These are phyloP conservation scores for Magnusiomyces tetraspermus DNA, from an alignment of 1,139 yeast species.

Conservation along the genomic window DNA sequence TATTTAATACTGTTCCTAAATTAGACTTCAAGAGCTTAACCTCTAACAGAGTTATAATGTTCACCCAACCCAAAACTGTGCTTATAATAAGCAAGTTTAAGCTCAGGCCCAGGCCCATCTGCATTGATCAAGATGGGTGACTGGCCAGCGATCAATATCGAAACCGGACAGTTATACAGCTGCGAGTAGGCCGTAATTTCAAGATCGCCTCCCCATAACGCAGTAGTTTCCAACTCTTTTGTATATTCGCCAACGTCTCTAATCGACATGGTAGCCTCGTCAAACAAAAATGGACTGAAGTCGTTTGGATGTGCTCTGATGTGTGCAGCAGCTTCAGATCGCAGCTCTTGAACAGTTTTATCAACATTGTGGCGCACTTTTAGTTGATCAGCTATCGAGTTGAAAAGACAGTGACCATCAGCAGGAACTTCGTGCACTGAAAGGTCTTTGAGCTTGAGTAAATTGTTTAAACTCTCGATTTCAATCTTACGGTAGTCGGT, in stretches of 20 bases:
- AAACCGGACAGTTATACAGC: conserved; percentile 59
- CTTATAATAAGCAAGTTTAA: conserved; percentile 71
- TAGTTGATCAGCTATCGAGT: conserved; percentile 75
- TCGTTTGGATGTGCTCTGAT: conserved; percentile 57
- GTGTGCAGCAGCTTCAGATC: conserved; percentile 57
- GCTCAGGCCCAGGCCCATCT: conserved; percentile 36
- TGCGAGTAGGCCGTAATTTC: conserved; percentile 75
- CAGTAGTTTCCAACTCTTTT: conserved; percentile 54
- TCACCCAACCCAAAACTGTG: conserved; percentile 88
- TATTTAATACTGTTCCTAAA: too few relatives aligned
- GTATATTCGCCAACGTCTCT: conserved; percentile 64
- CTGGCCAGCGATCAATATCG: conserved; percentile 68
- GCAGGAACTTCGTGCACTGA: conserved; percentile 54
- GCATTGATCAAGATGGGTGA: conserved; percentile 54
- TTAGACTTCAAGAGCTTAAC: too few relatives aligned
- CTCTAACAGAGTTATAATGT: conserved; percentile 81
- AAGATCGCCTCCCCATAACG: conserved; percentile 95
- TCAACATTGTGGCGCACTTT: conserved; percentile 39
- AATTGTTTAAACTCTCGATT: conserved; percentile 47
- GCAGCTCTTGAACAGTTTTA: conserved; percentile 43
- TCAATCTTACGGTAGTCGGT: conserved; percentile 68
- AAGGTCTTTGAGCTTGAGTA: conserved; percentile 43
- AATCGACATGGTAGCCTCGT: conserved; percentile 56
- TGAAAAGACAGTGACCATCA: conserved; percentile 91
- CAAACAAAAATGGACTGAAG: conserved; percentile 73